Evolutionary conservation across 2,329 filamentous ascomycete species (phyloP), one percentile per base, ranked within the genome.

Genomic region (Alternaria gaisen): DNA sequence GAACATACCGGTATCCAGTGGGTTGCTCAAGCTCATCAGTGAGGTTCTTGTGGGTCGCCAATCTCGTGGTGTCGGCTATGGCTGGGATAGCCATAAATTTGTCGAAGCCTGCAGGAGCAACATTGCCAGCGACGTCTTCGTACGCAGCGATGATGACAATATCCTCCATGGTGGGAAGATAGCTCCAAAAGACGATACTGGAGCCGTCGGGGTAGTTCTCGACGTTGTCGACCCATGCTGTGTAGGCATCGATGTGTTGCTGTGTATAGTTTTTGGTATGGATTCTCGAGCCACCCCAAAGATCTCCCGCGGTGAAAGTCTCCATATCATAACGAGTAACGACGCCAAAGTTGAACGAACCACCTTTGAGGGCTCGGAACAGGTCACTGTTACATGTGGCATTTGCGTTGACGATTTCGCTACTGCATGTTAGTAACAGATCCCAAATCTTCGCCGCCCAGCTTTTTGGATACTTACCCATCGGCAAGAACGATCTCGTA

Each of bases 401-500:
- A 38, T 78, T 82, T 8, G 75, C 81, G 26, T 81, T 68, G 30
- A 79, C 70, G 10, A 81, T 61, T 8, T 72, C 68, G 16, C 63
- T 68, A 30, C n/a, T 10, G 32, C 1, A 20, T 7, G 43, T 82
- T 76, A 20, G 55, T 53, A 36, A 44, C 20, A 26, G 11, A 5
- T 4, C 9, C 16, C 44, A 80, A 75, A 28, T 72, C 7, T 9
- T 9, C 24, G 14, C 7, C 24, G 9, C 3, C 9, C 9, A 1
- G 5, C 28, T 22, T 4, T 9, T 14, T 3, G 18, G 18, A 10
- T 20, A 66, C 61, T 46, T 10, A 71, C 38, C 79, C 80, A 48
- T 68, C 68, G 36, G 78, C 77, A 36, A 80, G 73, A 6, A 81
- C 78, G n/a, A 81, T 63, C 48, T 79, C 73, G 38, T 51, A 73